Conservation (phyloP, 2,329 filamentous ascomycete genomes). For the Leptographium flavum region DNA sequence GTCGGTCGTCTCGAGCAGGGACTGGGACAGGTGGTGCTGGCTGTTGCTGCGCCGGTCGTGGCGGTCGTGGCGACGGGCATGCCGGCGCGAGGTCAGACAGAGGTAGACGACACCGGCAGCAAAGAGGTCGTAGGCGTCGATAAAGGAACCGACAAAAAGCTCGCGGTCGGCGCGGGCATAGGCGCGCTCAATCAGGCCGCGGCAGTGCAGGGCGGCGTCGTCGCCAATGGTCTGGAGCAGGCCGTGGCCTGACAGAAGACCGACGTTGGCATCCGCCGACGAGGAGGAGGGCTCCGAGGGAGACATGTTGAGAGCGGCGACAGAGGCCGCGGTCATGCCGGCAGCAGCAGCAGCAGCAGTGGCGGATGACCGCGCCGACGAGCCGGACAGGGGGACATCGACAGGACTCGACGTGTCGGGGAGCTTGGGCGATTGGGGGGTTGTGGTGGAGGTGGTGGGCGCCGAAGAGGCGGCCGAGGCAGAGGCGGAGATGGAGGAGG, state of each 20-base stretch:
- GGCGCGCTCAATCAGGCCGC: slow-evolving; percentile 3
- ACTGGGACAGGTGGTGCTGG: not conserved
- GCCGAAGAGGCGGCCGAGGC: not conserved
- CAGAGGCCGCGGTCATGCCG: not conserved
- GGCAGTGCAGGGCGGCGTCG: slow-evolving; percentile 4
- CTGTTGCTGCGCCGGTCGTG: not conserved
- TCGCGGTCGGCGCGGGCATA: slow-evolving; percentile 4
- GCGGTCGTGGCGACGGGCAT: not conserved
- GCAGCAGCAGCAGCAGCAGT: not conserved
- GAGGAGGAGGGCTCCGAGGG: not conserved
- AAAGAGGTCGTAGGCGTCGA: slow-evolving; percentile 9
- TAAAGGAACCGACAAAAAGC: slow-evolving; percentile 3
- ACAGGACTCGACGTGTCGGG: not conserved
- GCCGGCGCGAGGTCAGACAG: not conserved
- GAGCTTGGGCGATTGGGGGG: not conserved
- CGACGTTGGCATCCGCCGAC: not conserved
- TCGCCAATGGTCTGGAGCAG: not conserved
- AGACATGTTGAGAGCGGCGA: too few relatives aligned
- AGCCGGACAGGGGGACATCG: not conserved
- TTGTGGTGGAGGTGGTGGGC: not conserved
- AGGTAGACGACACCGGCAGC: slow-evolving; percentile 4
- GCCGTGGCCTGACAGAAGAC: not conserved
- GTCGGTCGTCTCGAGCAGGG: not conserved
- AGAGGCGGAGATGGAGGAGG: not conserved
- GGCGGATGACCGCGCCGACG: not conserved